Percentiles rank a stretch among this genome's conserved stretches.
phyloP scores from a whole-genome alignment of 345 rosid genomes.

The Citrus medica region DNA sequence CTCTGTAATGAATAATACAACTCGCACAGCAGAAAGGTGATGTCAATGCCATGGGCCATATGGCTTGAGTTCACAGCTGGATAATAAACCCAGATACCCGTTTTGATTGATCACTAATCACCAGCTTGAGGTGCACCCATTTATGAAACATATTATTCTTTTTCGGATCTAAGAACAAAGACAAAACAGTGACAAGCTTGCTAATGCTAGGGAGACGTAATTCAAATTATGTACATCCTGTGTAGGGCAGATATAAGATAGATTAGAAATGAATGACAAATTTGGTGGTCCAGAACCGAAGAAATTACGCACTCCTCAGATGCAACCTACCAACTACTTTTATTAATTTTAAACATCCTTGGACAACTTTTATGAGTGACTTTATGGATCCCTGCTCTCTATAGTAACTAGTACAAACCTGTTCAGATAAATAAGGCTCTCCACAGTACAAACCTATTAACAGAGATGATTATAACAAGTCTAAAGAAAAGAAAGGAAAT shows the following conservation, averaged over 20 bases:
- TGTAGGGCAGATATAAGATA: no score
- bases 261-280: background rate
- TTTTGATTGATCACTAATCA: no score
- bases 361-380: background rate
- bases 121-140: no score
- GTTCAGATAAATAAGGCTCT: background rate
- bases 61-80: background rate
- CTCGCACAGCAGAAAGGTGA: no score
- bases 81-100: no score
- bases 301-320: background rate
- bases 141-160: no score
- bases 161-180: background rate
- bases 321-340: background rate
- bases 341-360: background rate
- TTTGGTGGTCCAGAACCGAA: background rate
- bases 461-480: background rate
- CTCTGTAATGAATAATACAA: no score
- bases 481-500: background rate
- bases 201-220: no score
- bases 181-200: background rate
- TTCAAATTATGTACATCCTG: no score
- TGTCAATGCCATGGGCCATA: background rate
- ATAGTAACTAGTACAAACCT: background rate
- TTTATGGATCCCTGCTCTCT: background rate
- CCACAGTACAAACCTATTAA: background rate